Evolutionary conservation across 1,139 yeast genomes (phyloP).

Genomic region (Scheffersomyces cryptocercus): DNA sequence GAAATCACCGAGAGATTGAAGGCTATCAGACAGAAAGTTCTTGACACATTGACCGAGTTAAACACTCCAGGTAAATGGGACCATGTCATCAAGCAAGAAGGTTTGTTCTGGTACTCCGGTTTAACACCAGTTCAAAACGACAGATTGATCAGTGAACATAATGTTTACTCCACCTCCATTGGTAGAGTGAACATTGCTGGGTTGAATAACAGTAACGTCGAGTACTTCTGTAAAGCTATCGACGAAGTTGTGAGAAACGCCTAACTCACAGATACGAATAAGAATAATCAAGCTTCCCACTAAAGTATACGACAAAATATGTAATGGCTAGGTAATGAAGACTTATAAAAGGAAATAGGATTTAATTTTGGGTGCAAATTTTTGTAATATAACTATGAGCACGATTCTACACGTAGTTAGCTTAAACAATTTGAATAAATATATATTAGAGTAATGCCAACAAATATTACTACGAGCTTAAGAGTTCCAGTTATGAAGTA

Average conservation of each 20-base stretch:
- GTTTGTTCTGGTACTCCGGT: conserved; percentile 49
- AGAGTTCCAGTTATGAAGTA: no score
- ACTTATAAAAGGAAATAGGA: no score
- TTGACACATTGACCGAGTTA: conserved; percentile 27
- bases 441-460: no score
- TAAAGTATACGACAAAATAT: no score
- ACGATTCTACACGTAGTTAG: no score
- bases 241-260: conserved; percentile 38
- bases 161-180: conserved; percentile 36
- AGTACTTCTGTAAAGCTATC: conserved; percentile 34
- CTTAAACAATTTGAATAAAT: no score
- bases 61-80: conserved; percentile 48
- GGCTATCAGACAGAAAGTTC: conserved; percentile 27
- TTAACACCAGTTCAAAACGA: conserved; percentile 34
- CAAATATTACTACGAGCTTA: no score
- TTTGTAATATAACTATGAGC: no score
- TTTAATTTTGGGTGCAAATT: no score
- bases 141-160: conserved; percentile 31
- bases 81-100: conserved; percentile 35
- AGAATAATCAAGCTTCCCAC: no score
- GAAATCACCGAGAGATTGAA: conserved; percentile 31
- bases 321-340: no score
- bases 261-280: no score
- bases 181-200: conserved; percentile 51
- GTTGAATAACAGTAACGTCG: conserved; percentile 36